Evolutionary conservation across 768 basidiomycete genomes (phyloP).

Genomic region (Pholiota molesta): DNA sequence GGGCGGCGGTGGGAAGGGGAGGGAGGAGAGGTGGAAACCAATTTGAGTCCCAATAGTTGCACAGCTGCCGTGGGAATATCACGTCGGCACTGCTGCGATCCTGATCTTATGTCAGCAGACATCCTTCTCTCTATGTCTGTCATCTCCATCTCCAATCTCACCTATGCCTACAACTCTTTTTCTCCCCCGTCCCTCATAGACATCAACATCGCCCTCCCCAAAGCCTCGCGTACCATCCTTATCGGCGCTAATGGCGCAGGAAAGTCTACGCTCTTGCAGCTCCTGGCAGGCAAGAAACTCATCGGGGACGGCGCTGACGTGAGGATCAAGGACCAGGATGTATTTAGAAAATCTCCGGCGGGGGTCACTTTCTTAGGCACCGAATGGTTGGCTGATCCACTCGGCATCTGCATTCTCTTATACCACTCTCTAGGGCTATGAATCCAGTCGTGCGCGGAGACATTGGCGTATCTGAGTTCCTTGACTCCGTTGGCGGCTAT

Average conservation of each 20-base stretch:
- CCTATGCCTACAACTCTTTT: conserved; percentile 55
- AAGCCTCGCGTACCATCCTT: conserved; percentile 82
- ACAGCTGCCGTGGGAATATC: conserved; percentile 12
- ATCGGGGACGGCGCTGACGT: conserved; percentile 61
- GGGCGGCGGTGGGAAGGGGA: conserved; percentile 15
- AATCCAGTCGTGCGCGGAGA: conserved; percentile 96
- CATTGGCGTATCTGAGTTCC: conserved; percentile 88
- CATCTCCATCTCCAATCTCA: conserved; percentile 53
- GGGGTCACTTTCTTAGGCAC: conserved; percentile 91
- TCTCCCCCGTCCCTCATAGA: conserved; percentile 58
- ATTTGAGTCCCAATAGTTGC: not conserved
- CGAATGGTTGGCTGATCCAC: conserved; percentile 68
- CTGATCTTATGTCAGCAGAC: conserved; percentile 1
- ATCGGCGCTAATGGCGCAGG: conserved; percentile 96
- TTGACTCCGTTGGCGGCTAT: conserved; percentile 98
- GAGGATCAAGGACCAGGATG: conserved; percentile 78
- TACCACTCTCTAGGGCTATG: conserved; percentile 68
- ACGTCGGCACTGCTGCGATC: not conserved
- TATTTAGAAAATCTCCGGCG: conserved; percentile 84
- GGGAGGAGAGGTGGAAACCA: conserved; percentile 5
- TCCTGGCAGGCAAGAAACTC: conserved; percentile 91
- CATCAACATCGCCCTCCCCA: conserved; percentile 66
- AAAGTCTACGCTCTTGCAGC: conserved; percentile 94
- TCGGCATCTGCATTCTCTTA: not conserved
- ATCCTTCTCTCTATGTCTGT: conserved; percentile 20